Conservation (phyloP, 805 yeast genomes). For the Candida tallmaniae region DNA sequence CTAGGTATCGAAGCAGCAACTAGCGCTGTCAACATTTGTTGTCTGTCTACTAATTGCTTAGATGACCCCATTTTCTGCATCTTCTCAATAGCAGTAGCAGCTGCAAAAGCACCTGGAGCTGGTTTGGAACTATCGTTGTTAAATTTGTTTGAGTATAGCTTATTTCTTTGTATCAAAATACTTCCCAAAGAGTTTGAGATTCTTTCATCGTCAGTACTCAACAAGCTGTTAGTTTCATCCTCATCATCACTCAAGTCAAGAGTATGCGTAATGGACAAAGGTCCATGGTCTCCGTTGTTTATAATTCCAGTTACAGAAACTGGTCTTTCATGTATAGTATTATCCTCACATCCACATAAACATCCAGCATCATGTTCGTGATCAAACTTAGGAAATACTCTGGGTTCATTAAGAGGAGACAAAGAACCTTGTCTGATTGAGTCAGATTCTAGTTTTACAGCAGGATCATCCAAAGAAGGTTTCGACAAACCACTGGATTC, state of each 20-base stretch:
- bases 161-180: constrained; percentile 10
- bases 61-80: constrained; percentile 34
- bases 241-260: constrained; percentile 46
- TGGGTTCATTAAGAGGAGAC: neutral
- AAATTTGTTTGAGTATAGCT: constrained; percentile 9
- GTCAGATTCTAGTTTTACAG: neutral
- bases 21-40: constrained; percentile 33
- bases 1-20: constrained; percentile 75
- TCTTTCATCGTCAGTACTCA: constrained; percentile 25
- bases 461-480: neutral
- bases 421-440: neutral
- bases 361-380: constrained; percentile 38
- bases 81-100: constrained; percentile 57
- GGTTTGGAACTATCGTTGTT: constrained; percentile 47
- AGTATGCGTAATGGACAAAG: constrained; percentile 29
- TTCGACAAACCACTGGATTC: neutral
- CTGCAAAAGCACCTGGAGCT: constrained; percentile 71
- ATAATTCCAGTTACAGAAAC: constrained; percentile 64
- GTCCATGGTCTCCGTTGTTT: constrained; percentile 32
- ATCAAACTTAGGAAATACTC: no score
- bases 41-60: constrained; percentile 23
- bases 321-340: constrained; percentile 51
- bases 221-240: constrained; percentile 26
- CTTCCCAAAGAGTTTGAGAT: constrained; percentile 12
- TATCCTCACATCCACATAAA: constrained; percentile 45